Base-by-base conservation (phyloP, 306 rosid species). In the Begonia loranthoides region DNA sequence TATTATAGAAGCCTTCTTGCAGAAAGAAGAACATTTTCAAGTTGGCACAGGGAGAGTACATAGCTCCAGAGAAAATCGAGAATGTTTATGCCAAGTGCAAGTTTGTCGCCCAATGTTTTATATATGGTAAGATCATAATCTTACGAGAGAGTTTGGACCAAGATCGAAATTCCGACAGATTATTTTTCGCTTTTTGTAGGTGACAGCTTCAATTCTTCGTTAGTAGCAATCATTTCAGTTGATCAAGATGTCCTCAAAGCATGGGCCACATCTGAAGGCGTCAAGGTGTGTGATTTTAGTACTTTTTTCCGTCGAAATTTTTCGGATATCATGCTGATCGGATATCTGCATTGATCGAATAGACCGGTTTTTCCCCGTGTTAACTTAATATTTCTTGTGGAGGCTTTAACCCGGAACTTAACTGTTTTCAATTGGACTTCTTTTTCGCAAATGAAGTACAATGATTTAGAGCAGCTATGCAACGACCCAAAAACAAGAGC, bases 31-130 rank as follows among this genome's bases (percentile, higher is more conserved):
- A 92, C 69, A 92, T 92, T 66, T 92, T 92, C 70, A 92, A 92
- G 81, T 72, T 92, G 93, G 96, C 99, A n/a, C 99, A 86, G 71
- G 99, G 99, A 9, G 99, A 92, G 80, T 92, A 92, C 69, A 79
- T 92, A 58, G 99, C 99, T 72, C 99, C 99, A 16, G 99, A 92
- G 73, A 92, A 92, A 79, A 80, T 86, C 54, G 96, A 92, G 76
- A 92, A 86, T 58, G 96, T 86, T 6, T 92, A 86, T 62, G 88
- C 71, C 43, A 92, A 75, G 69, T 86, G 99, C 94, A 83, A 75
- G 66, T 86, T 80, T 65, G 74, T 79, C 60, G 83, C 79, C 47
- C 96, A 87, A 51, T 77, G 93, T 82, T 92, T 87, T 76, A 76
- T 92, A 49, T 74, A 92, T 61, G 99, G 99, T 92, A 67, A 71